Conservation (phyloP, 192 early-diverging fungal genomes). For the Thoreauomyces humboldtii region DNA sequence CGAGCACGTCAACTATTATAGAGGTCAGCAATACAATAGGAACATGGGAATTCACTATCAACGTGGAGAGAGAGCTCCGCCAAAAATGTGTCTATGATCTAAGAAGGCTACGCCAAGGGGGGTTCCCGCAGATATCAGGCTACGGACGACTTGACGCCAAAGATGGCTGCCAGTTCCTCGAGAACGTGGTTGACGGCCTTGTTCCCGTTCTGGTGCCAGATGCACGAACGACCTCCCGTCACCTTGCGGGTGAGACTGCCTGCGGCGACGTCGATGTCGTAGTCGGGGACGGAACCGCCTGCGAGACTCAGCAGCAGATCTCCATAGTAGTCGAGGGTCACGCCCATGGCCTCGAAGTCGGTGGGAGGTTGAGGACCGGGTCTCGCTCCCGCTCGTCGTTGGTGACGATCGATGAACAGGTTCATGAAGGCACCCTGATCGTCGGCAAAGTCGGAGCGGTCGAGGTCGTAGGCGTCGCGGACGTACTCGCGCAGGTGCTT, state of each 20-base stretch:
- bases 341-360: not conserved
- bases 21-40: too few relatives aligned
- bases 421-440: not conserved
- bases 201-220: conserved; percentile 10
- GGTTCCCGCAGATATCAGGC: too few relatives aligned
- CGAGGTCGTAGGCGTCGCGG: too few relatives aligned
- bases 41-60: too few relatives aligned
- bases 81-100: too few relatives aligned
- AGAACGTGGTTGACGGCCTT: conserved; percentile 1
- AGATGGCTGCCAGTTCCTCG: not conserved
- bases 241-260: not conserved
- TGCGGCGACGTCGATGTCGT: not conserved
- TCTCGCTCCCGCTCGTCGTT: too few relatives aligned
- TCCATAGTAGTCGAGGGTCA: conserved; percentile 13
- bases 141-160: too few relatives aligned
- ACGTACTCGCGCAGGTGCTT: not conserved
- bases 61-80: too few relatives aligned
- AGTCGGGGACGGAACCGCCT: not conserved
- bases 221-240: not conserved
- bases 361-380: too few relatives aligned
- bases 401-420: not conserved
- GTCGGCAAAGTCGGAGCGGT: not conserved
- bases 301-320: conserved; percentile 2
- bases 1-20: too few relatives aligned
- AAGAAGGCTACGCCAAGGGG: too few relatives aligned